Evolutionary conservation across 345 rosid genomes (phyloP).

Genomic region (Euphorbia peplus): DNA sequence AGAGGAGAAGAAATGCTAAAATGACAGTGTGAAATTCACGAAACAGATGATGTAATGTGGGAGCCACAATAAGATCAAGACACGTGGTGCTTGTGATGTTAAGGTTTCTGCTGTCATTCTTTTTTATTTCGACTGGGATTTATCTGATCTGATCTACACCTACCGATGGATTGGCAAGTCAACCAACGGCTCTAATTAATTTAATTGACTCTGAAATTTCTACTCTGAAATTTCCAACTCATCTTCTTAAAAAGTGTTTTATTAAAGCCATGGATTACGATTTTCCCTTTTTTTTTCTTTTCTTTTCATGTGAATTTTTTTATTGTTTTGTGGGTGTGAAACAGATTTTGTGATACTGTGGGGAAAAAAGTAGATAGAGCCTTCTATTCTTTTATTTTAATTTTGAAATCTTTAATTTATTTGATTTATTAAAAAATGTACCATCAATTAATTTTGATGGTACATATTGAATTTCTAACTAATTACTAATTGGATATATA

Average conservation of each 20-base stretch:
- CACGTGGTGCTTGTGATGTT: conserved; percentile 33
- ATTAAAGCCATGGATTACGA: not conserved
- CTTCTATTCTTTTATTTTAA: too few relatives aligned
- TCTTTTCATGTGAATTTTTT: not conserved
- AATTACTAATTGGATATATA: too few relatives aligned
- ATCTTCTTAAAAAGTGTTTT: not conserved
- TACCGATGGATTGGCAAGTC: conserved; percentile 32
- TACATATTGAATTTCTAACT: too few relatives aligned
- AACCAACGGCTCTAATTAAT: conserved; percentile 40
- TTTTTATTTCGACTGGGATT: conserved; percentile 24
- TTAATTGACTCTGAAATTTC: too few relatives aligned
- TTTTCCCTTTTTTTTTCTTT: not conserved
- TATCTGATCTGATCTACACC: too few relatives aligned
- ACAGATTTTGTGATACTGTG: too few relatives aligned
- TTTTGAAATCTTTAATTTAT: too few relatives aligned
- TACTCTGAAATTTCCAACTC: not conserved
- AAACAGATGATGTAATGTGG: conserved; percentile 28
- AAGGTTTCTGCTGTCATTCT: too few relatives aligned
- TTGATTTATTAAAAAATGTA: too few relatives aligned
- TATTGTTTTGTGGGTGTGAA: not conserved
- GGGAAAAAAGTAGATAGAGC: too few relatives aligned
- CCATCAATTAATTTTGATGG: too few relatives aligned
- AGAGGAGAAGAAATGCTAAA: conserved; percentile 6
- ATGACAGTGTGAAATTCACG: conserved; percentile 2
- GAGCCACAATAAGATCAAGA: conserved; percentile 19